Conservation (phyloP, 306 rosid species). For the Benincasa hispida region DNA sequence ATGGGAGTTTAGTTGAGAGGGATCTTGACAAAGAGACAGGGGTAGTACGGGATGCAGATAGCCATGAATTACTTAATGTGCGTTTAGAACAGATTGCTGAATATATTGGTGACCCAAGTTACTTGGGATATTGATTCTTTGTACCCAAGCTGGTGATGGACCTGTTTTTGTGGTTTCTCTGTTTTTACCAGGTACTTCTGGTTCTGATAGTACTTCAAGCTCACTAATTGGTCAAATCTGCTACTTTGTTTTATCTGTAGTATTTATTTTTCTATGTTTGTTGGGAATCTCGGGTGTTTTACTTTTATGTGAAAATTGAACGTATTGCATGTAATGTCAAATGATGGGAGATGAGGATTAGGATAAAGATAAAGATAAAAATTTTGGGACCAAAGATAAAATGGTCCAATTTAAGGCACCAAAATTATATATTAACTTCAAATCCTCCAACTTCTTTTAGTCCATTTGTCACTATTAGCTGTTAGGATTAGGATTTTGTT, state of each 20-base stretch:
- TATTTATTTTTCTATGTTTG: neutral
- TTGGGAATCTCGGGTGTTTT: neutral
- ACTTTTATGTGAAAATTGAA: neutral
- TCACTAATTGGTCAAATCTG: neutral
- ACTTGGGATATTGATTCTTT: slow-evolving; percentile 53
- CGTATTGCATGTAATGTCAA: neutral
- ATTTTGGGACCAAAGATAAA: neutral
- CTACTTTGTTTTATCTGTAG: neutral
- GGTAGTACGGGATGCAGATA: slow-evolving; percentile 61
- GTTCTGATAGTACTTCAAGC: neutral
- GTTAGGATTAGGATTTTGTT: neutral
- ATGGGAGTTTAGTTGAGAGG: slow-evolving; percentile 64
- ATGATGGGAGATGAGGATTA: neutral
- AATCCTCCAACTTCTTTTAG: neutral
- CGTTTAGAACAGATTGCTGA: slow-evolving; percentile 72
- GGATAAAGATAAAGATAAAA: neutral
- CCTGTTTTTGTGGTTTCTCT: neutral
- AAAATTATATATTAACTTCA: neutral
- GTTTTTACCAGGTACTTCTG: slow-evolving; percentile 1
- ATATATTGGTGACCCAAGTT: slow-evolving; percentile 68
- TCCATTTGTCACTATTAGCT: neutral
- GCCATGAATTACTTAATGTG: slow-evolving; percentile 50
- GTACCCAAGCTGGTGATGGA: neutral
- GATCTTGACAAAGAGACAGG: slow-evolving; percentile 58
- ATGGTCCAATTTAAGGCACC: neutral